Evolutionary conservation across 148 eudicot genomes (phyloP).

Genomic region (Limonium bicolor): DNA sequence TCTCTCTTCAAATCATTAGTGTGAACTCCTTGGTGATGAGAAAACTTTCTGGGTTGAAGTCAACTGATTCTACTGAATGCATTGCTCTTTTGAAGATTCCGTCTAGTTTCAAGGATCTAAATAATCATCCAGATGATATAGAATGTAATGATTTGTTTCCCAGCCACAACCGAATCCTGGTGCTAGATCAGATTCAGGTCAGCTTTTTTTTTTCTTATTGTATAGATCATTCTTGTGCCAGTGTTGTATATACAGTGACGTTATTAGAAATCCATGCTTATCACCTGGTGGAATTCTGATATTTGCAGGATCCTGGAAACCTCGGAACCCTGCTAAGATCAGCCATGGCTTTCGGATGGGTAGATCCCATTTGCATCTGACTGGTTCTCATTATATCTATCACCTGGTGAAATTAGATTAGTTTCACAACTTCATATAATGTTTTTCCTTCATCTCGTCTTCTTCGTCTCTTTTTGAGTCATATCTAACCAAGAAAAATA

Average conservation of each 20-base stretch:
- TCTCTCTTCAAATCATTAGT: constrained; percentile 25
- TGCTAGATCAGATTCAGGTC: constrained; percentile 96
- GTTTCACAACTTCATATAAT: too few relatives aligned
- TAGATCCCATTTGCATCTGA: constrained; percentile 16
- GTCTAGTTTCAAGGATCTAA: constrained; percentile 31
- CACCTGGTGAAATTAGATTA: too few relatives aligned
- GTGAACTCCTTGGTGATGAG: constrained; percentile 64
- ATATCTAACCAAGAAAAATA: too few relatives aligned
- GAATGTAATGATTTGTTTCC: constrained; percentile 42
- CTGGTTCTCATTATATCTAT: too few relatives aligned
- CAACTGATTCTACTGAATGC: constrained; percentile 63
- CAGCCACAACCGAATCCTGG: constrained; percentile 48
- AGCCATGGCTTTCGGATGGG: constrained; percentile 91
- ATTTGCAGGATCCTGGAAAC: constrained; percentile 82
- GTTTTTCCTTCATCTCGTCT: too few relatives aligned
- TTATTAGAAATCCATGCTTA: not conserved
- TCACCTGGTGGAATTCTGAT: constrained; percentile 2
- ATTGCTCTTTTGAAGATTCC: constrained; percentile 69
- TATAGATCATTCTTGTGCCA: not conserved
- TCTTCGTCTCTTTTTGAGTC: too few relatives aligned
- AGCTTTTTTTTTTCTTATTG: constrained; percentile 1
- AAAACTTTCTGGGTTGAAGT: constrained; percentile 78
- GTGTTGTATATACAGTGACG: not conserved
- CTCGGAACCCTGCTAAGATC: constrained; percentile 91
- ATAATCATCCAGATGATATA: constrained; percentile 16